A percentile compares a stretch with the other conserved stretches of the same genome.
Evolutionary conservation across 2,329 filamentous ascomycete genomes (phyloP).

Genomic region (Ramularia endophylla): DNA sequence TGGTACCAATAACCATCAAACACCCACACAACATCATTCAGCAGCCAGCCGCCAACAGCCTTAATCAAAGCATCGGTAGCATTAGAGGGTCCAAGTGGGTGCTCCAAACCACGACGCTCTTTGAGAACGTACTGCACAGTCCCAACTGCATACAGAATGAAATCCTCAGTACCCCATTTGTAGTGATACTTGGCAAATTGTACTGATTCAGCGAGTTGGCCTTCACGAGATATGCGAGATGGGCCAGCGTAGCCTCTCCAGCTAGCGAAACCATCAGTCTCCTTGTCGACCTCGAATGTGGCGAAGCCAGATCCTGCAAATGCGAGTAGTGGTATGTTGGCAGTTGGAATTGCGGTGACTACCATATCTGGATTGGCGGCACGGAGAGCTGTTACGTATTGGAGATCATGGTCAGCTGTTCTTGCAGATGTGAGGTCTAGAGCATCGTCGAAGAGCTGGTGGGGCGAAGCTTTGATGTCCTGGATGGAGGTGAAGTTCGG

Average conservation of each 20-base stretch:
- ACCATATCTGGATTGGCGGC: slow-evolving; percentile 33
- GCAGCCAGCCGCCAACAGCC: slow-evolving; percentile 35
- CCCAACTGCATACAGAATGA: slow-evolving; percentile 35
- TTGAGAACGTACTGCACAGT: slow-evolving; percentile 38
- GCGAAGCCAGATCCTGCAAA: slow-evolving; percentile 41
- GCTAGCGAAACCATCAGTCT: slow-evolving; percentile 33
- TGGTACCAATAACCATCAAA: slow-evolving; percentile 39
- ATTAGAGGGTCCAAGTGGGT: slow-evolving; percentile 29
- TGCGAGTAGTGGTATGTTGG: slow-evolving; percentile 34
- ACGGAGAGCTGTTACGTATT: slow-evolving; percentile 33
- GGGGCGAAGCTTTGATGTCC: not conserved
- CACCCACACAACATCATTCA: slow-evolving; percentile 37
- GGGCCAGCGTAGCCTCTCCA: slow-evolving; percentile 33
- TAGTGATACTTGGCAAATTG: slow-evolving; percentile 38
- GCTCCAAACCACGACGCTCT: slow-evolving; percentile 31
- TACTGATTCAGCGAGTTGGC: slow-evolving; percentile 32
- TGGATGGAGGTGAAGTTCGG: not conserved
- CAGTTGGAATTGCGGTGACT: slow-evolving; percentile 33
- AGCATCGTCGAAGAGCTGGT: slow-evolving; percentile 34
- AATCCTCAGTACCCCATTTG: slow-evolving; percentile 34
- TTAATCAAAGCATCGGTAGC: slow-evolving; percentile 35
- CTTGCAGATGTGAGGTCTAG: slow-evolving; percentile 31
- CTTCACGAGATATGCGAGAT: slow-evolving; percentile 27
- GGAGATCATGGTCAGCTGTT: slow-evolving; percentile 35
- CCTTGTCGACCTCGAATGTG: slow-evolving; percentile 32